Conservation (phyloP, 1,139 yeast genomes). For the Wickerhamomyces sp. region DNA sequence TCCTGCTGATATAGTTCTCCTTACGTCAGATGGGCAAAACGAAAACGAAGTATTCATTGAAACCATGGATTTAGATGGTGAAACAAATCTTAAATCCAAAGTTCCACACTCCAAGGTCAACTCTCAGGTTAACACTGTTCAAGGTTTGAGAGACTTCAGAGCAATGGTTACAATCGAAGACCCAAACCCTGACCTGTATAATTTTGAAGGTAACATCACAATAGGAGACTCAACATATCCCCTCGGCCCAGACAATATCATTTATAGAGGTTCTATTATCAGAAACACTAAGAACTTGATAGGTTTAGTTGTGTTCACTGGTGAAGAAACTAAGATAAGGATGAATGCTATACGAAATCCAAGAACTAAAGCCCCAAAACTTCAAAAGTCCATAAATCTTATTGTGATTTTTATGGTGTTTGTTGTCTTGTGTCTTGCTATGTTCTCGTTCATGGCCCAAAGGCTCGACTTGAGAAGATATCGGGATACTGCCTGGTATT, state of each 20-base stretch:
- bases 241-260: conserved; percentile 71
- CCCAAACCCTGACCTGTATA: conserved; percentile 87
- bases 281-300: conserved; percentile 72
- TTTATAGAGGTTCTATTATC: conserved; percentile 84
- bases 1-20: conserved; percentile 80
- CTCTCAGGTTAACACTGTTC: conserved; percentile 43
- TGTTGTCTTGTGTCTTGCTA: conserved; percentile 68
- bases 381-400: conserved; percentile 76
- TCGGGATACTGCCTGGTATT: conserved; percentile 65
- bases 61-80: conserved; percentile 98
- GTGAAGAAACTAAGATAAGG: conserved; percentile 93
- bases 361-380: conserved; percentile 87
- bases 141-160: conserved; percentile 45
- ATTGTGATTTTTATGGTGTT: conserved; percentile 86
- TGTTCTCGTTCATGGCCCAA: conserved; percentile 81
- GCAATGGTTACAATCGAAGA: conserved; percentile 72
- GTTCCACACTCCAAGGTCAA: conserved; percentile 62
- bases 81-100: conserved; percentile 80
- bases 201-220: conserved; percentile 74
- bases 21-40: conserved; percentile 62
- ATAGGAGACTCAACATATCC: conserved; percentile 40
- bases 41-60: conserved; percentile 76
- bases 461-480: conserved; percentile 44
- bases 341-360: conserved; percentile 92
- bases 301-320: conserved; percentile 87